These are phyloP conservation scores for Yamadazyma mexicana DNA, from an alignment of 1,139 yeast species.

Conservation along the genomic window DNA sequence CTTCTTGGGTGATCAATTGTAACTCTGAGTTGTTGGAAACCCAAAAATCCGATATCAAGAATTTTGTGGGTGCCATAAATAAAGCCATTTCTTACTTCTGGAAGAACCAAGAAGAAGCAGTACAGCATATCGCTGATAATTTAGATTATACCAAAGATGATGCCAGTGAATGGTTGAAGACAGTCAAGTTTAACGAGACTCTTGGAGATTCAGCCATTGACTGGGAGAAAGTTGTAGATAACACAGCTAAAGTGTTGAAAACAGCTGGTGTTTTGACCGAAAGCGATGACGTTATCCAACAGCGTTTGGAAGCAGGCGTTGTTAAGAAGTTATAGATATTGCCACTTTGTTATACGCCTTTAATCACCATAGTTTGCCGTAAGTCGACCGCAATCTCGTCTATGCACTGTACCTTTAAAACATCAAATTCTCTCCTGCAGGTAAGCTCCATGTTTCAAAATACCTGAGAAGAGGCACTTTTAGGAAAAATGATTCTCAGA, in stretches of 20 bases:
- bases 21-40: constrained; percentile 29
- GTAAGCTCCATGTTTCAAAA: not conserved
- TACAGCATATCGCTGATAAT: constrained; percentile 60
- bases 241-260: constrained; percentile 59
- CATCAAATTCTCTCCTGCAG: not conserved
- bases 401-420: not conserved
- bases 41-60: constrained; percentile 20
- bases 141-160: constrained; percentile 78
- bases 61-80: constrained; percentile 55
- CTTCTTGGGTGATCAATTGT: constrained; percentile 84
- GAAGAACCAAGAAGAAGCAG: constrained; percentile 61
- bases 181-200: constrained; percentile 61
- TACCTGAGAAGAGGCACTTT: constrained; percentile 1
- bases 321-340: constrained; percentile 1
- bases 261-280: constrained; percentile 60
- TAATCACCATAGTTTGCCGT: not conserved
- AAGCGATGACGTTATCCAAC: constrained; percentile 26
- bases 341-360: not conserved
- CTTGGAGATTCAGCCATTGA: constrained; percentile 48
- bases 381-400: not conserved
- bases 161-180: constrained; percentile 76
- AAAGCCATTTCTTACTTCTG: constrained; percentile 70
- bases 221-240: constrained; percentile 35
- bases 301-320: constrained; percentile 33
- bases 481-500: not conserved